Evolutionary conservation across 306 rosid genomes (phyloP).

Genomic region (Sophora flavescens): DNA sequence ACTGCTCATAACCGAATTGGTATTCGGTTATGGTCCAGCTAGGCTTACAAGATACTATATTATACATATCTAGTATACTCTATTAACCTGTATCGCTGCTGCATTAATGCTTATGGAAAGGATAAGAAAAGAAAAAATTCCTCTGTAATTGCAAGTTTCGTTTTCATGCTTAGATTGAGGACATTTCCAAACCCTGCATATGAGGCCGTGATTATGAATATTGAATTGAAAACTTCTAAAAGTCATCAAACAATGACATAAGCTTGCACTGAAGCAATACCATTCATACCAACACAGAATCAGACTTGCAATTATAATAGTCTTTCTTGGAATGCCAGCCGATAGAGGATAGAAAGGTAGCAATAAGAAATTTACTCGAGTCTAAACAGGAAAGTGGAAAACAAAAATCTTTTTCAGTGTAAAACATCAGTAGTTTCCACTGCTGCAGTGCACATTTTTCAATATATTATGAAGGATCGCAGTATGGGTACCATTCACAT

Average conservation of each 20-base stretch:
- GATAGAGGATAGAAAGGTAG: slow-evolving; percentile 6
- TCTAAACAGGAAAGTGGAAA: slow-evolving; percentile 21
- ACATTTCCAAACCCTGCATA: slow-evolving; percentile 2
- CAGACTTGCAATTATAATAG: slow-evolving; percentile 15
- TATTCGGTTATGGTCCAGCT: no score
- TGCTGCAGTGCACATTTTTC: slow-evolving; percentile 10
- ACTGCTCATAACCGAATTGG: no score
- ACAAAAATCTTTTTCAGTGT: neutral
- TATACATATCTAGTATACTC: no score
- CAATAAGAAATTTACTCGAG: slow-evolving; percentile 8
- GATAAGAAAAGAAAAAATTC: neutral
- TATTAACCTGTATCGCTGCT: slow-evolving; percentile 8
- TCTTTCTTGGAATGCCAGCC: slow-evolving; percentile 28
- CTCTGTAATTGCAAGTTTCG: slow-evolving; percentile 27
- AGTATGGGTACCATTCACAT: neutral
- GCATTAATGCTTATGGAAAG: slow-evolving; percentile 16
- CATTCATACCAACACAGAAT: slow-evolving; percentile 21
- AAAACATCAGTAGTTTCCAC: slow-evolving; percentile 25
- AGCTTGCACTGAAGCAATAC: slow-evolving; percentile 31
- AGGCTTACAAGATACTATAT: no score
- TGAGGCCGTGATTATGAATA: slow-evolving; percentile 11
- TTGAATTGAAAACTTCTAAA: slow-evolving; percentile 35
- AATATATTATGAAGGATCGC: neutral
- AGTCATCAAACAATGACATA: neutral
- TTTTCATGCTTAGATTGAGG: slow-evolving; percentile 18